Conservation (phyloP, 2,329 filamentous ascomycete species). For the Fusarium xylarioides region DNA sequence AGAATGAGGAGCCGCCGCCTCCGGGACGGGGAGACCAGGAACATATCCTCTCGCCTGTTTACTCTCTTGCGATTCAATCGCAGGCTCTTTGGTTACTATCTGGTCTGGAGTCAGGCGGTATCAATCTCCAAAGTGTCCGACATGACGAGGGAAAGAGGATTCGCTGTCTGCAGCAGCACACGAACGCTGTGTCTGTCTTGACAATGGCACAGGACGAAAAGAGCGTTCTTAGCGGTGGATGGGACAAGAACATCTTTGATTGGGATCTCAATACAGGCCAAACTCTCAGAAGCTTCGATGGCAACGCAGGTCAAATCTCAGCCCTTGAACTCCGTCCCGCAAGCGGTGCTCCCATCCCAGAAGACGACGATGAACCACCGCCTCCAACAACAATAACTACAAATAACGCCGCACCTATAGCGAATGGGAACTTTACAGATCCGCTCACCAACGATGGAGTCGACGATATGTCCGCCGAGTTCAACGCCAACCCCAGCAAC, state of each 20-base stretch:
- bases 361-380: conserved; percentile 69
- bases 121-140: conserved; percentile 91
- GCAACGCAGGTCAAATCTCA: conserved; percentile 84
- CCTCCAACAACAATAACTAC: conserved; percentile 76
- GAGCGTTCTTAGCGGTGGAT: conserved; percentile 89
- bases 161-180: conserved; percentile 80
- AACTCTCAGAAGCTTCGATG: conserved; percentile 77
- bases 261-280: conserved; percentile 94
- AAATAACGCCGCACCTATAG: conserved; percentile 72
- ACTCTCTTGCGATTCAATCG: conserved; percentile 90
- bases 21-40: conserved; percentile 63
- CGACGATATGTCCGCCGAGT: conserved; percentile 35
- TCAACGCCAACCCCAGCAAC: conserved; percentile 24
- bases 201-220: conserved; percentile 84
- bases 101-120: conserved; percentile 87
- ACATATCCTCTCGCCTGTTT: conserved; percentile 83
- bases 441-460: conserved; percentile 31
- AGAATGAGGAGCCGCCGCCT: conserved; percentile 82
- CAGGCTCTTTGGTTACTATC: conserved; percentile 91
- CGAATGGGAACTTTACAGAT: conserved; percentile 58
- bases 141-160: conserved; percentile 96
- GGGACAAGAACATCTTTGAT: conserved; percentile 94
- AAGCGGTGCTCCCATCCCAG: conserved; percentile 78
- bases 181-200: conserved; percentile 89
- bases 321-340: conserved; percentile 85